phyloP scores from a whole-genome alignment of 2,329 filamentous ascomycete genomes.

The Aphanoascus verrucosus region DNA sequence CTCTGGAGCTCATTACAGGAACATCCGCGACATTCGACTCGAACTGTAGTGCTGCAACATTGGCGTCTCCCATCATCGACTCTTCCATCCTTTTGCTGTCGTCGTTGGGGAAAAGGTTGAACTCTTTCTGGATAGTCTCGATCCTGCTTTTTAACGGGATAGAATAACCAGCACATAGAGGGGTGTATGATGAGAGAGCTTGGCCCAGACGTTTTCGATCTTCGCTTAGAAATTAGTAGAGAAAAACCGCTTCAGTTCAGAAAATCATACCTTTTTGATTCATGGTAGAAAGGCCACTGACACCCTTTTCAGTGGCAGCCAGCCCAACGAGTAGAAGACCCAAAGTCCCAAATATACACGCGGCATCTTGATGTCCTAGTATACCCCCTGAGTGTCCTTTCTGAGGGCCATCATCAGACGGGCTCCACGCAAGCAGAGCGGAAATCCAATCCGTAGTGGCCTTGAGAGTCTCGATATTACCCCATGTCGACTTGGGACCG shows the following conservation, averaged over 20 bases:
- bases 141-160: constrained; percentile 31
- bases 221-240: neutral
- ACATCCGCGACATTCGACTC: constrained; percentile 51
- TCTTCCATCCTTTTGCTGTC: constrained; percentile 35
- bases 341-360: constrained; percentile 32
- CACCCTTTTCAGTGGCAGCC: constrained; percentile 28
- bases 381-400: constrained; percentile 20
- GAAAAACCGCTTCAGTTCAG: neutral
- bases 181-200: constrained; percentile 32
- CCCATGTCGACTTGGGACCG: constrained; percentile 23
- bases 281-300: constrained; percentile 28
- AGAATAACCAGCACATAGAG: constrained; percentile 32
- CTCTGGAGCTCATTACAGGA: constrained; percentile 62
- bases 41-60: constrained; percentile 42
- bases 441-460: constrained; percentile 32
- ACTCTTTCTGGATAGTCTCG: constrained; percentile 34
- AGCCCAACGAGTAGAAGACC: constrained; percentile 33
- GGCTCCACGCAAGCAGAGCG: constrained; percentile 29
- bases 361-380: constrained; percentile 28
- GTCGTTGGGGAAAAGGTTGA: constrained; percentile 33
- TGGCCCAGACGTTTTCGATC: constrained; percentile 31
- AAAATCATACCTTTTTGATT: constrained; percentile 25
- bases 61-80: constrained; percentile 32
- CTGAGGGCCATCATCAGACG: constrained; percentile 19
- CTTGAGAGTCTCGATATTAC: constrained; percentile 26